Percentiles rank a stretch among this genome's conserved stretches.
phyloP scores from a whole-genome alignment of 1,284 basidiomycete genomes.

The Neolentinus lepideus region DNA sequence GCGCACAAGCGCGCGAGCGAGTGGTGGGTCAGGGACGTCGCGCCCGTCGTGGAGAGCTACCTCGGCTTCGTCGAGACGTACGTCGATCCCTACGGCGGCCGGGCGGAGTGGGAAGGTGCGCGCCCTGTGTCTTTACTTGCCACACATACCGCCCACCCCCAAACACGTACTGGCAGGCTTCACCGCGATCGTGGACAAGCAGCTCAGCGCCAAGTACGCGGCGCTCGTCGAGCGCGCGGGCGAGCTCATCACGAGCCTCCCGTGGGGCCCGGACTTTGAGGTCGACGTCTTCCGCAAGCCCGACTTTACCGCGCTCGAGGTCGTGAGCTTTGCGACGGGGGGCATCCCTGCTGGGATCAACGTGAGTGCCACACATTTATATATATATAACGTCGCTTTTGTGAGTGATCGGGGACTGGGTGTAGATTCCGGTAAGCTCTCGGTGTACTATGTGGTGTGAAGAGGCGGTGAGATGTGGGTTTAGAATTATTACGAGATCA shows the following conservation, averaged over 20 bases:
- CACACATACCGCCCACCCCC: neutral
- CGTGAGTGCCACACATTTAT: conserved; percentile 31
- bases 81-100: conserved; percentile 77
- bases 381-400: neutral
- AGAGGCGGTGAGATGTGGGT: neutral
- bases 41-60: conserved; percentile 83
- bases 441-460: neutral
- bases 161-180: conserved; percentile 52
- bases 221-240: conserved; percentile 68
- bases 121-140: too few species aligned
- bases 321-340: conserved; percentile 75
- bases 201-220: conserved; percentile 75
- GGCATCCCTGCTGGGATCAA: conserved; percentile 83
- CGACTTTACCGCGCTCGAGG: conserved; percentile 79
- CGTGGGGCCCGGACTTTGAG: conserved; percentile 81
- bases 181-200: conserved; percentile 82
- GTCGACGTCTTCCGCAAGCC: conserved; percentile 80
- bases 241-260: conserved; percentile 70
- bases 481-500: conserved; percentile 73
- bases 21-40: conserved; percentile 80
- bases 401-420: neutral
- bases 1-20: conserved; percentile 71
- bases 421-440: conserved; percentile 59
- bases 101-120: conserved; percentile 82
- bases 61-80: conserved; percentile 69